A percentile compares a stretch with the other conserved stretches of the same genome.
These are phyloP conservation scores for Eragrostis curvula DNA, from an alignment of 176 grass and related monocot species.

Conservation along the genomic window DNA sequence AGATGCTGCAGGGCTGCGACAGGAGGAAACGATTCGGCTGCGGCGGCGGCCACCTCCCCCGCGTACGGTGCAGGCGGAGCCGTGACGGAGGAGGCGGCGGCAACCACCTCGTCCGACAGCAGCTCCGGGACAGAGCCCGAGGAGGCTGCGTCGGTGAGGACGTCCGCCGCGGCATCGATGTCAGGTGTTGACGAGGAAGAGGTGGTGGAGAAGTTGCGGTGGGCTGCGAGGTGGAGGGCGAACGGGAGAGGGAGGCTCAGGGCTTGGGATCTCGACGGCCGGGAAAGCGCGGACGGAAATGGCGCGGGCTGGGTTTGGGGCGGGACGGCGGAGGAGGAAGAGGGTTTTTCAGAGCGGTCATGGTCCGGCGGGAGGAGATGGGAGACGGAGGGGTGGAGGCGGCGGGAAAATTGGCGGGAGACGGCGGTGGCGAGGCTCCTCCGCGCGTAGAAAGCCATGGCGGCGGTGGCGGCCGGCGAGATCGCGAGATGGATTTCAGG, in stretches of 20 bases:
- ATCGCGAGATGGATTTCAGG: neutral
- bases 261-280: constrained; percentile 1
- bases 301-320: neutral
- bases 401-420: constrained; percentile 42
- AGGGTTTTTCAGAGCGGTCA: constrained; percentile 17
- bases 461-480: constrained; percentile 23
- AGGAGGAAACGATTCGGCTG: constrained; percentile 60
- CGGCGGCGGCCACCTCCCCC: constrained; percentile 80
- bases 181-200: neutral
- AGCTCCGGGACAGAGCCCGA: constrained; percentile 8
- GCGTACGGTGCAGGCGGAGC: constrained; percentile 48
- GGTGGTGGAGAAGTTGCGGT: constrained; percentile 35
- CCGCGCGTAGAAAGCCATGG: constrained; percentile 60
- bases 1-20: constrained; percentile 74
- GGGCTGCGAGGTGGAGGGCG: constrained; percentile 30
- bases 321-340: constrained; percentile 28
- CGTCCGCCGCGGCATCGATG: constrained; percentile 34
- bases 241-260: constrained; percentile 37
- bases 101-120: constrained; percentile 43
- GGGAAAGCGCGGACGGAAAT: constrained; percentile 1
- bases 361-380: constrained; percentile 50
- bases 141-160: constrained; percentile 45
- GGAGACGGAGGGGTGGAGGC: constrained; percentile 47
- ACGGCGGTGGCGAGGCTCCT: constrained; percentile 52
- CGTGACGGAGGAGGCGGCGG: constrained; percentile 18